phyloP scores from a whole-genome alignment of 2,329 filamentous ascomycete genomes.

The Pseudohalonectria lignicola region DNA sequence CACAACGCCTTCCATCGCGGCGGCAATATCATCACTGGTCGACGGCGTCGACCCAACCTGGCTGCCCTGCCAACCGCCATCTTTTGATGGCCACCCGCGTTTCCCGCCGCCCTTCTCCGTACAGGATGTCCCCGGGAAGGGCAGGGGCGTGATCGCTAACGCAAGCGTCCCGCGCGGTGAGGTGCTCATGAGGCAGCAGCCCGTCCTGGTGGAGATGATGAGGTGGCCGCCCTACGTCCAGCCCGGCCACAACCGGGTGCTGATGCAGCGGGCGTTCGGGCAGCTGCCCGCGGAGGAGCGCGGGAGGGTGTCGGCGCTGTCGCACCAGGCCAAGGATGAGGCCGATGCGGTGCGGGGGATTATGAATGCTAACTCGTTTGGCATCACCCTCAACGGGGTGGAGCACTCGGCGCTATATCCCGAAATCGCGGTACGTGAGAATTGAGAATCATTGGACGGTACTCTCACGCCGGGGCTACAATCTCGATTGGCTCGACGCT shows the following conservation, averaged over 20 bases:
- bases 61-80: neutral
- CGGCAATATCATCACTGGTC: constrained; percentile 10
- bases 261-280: constrained; percentile 8
- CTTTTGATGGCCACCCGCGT: neutral
- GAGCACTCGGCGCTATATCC: neutral
- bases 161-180: constrained; percentile 8
- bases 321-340: neutral
- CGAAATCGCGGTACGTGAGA: neutral
- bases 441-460: no score
- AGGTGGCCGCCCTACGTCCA: constrained; percentile 5
- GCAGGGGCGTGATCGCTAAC: constrained; percentile 13
- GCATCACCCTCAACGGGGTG: neutral
- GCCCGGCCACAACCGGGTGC: neutral
- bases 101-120: constrained; percentile 8
- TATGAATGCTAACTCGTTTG: neutral
- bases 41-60: constrained; percentile 8
- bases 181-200: constrained; percentile 9
- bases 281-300: constrained; percentile 6
- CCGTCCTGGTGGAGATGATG: constrained; percentile 9
- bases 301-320: neutral
- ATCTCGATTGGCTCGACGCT: neutral
- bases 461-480: no score
- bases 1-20: constrained; percentile 12
- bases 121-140: constrained; percentile 9
- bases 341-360: constrained; percentile 4